Base-by-base conservation (phyloP, 805 yeast species). In the Schwanniomyces polymorphus region DNA sequence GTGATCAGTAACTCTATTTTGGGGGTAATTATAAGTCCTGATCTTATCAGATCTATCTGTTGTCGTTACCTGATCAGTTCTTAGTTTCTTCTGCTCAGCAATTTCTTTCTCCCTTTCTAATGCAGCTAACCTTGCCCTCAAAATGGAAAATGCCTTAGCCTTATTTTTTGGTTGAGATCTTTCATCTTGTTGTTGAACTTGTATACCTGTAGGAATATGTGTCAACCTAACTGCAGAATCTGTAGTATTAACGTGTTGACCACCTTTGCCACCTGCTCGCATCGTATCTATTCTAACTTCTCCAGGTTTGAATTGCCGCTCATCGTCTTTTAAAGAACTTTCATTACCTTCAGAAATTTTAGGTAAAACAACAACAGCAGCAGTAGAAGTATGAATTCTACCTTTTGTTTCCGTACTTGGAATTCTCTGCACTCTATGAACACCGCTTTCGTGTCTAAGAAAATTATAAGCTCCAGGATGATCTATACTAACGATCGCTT, bases 241-340 rank as follows among this genome's bases (percentile, higher is more conserved):
- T 0, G 98, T 94, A 11, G 97, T 92, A 62, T 92, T 92, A 31
- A 92, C 99, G 61, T 92, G 98, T 70, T 92, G 99, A 0, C 99
- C 99, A 47, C 99, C 99, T 53, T 94, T 86, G 3, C 99, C 99
- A 46, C 96, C 84, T 0, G 98, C 89, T 55, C 99, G 77, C 97
- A 92, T 94, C n/a, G 94, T 91, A 63, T 94, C 99, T 4, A 94
- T 83, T 47, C 97, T 78, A 18, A 94, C 83, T 58, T 94, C 99
- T 2, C 88, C 96, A 0, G 91, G 88, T 16, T 82, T 82, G 65
- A 94, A 90, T 47, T 80, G 80, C 37, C 92, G 70, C 57, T 87
- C 92, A 45, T 80, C 81, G 8, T 68, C 72, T 17, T 64, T 63
- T 29, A 74, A 67, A 6, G 81, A 72, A 29, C 56, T 58, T 50